These are phyloP conservation scores for Aspergillus vadensis DNA, from an alignment of 2,329 filamentous ascomycete genomes.

Conservation along the genomic window DNA sequence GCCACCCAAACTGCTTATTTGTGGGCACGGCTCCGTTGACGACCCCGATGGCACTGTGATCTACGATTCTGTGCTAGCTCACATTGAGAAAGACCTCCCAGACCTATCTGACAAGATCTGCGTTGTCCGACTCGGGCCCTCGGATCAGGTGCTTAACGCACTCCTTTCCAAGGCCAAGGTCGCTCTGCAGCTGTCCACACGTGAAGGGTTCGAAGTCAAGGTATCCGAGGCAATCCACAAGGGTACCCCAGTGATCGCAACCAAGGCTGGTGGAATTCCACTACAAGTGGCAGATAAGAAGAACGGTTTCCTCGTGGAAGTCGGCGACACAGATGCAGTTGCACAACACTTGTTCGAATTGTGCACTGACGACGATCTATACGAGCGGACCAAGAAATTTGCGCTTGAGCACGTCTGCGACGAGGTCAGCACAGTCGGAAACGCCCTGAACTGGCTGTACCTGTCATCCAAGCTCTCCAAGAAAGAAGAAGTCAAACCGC, in stretches of 20 bases:
- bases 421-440: conserved; percentile 79
- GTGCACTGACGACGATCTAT: conserved; percentile 66
- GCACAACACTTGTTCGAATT: conserved; percentile 67
- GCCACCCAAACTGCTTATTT: conserved; percentile 72
- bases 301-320: conserved; percentile 73
- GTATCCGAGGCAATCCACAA: conserved; percentile 82
- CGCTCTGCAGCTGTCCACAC: conserved; percentile 75
- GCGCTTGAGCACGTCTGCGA: conserved; percentile 71
- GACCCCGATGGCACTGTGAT: conserved; percentile 75
- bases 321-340: conserved; percentile 69
- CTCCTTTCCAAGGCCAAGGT: conserved; percentile 72
- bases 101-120: conserved; percentile 67
- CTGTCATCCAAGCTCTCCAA: conserved; percentile 68
- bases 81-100: conserved; percentile 64
- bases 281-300: conserved; percentile 72
- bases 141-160: conserved; percentile 77
- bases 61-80: conserved; percentile 70
- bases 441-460: conserved; percentile 75
- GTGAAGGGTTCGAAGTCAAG: conserved; percentile 85
- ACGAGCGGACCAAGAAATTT: conserved; percentile 66
- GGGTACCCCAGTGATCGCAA: conserved; percentile 75
- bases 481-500: conserved; percentile 58
- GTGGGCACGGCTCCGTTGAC: conserved; percentile 77
- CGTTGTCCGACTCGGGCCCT: conserved; percentile 74
- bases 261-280: conserved; percentile 75